phyloP scores from a whole-genome alignment of 2,329 filamentous ascomycete genomes.

The Davidsoniella australis region DNA sequence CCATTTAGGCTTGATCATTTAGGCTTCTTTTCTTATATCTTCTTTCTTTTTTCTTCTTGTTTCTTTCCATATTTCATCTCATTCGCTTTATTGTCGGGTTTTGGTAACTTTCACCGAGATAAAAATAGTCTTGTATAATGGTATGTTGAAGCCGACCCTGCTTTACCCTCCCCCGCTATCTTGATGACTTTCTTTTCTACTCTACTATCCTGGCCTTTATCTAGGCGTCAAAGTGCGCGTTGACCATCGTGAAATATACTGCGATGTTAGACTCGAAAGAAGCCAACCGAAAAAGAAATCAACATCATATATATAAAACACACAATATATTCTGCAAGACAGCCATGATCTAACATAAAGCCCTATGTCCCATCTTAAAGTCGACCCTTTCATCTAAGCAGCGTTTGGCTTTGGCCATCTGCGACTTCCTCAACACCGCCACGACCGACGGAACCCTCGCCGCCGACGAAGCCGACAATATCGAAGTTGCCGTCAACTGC shows the following conservation, averaged over 20 bases:
- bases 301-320: background rate
- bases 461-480: slow-evolving; percentile 76
- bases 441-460: slow-evolving; percentile 76
- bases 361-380: slow-evolving; percentile 11
- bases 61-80: background rate
- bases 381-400: slow-evolving; percentile 40
- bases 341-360: background rate
- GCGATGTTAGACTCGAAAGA: too few relatives aligned
- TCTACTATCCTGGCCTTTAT: background rate
- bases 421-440: slow-evolving; percentile 80
- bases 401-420: slow-evolving; percentile 90
- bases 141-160: background rate
- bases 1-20: background rate
- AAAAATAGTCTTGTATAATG: background rate
- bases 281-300: too few relatives aligned
- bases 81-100: background rate
- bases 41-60: background rate
- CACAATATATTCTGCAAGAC: background rate
- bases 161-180: background rate
- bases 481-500: slow-evolving; percentile 87
- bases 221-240: background rate
- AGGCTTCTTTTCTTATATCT: background rate
- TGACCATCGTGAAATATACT: too few relatives aligned
- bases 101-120: background rate
- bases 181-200: background rate